Percentiles rank a stretch among this genome's conserved stretches.
Evolutionary conservation across 176 grass and related monocot genomes (phyloP).

Genomic region (Elymus sibiricus): DNA sequence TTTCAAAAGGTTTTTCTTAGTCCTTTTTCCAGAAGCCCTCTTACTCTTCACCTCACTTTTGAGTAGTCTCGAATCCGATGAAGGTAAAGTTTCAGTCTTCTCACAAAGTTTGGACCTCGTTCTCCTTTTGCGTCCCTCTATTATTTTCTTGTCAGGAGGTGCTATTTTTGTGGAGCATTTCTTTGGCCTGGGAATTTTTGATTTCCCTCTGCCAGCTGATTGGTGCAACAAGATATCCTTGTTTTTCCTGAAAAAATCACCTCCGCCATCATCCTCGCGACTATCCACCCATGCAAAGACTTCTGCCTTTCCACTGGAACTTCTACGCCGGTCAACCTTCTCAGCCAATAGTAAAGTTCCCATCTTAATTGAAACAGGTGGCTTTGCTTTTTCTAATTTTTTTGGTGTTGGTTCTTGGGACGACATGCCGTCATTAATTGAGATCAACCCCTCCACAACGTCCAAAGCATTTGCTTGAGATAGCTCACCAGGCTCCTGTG

Average conservation of each 20-base stretch:
- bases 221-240: slow-evolving; percentile 52
- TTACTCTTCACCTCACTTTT: slow-evolving; percentile 41
- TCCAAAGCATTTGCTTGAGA: slow-evolving; percentile 84
- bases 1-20: slow-evolving; percentile 61
- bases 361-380: slow-evolving; percentile 42
- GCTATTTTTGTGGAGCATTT: slow-evolving; percentile 15
- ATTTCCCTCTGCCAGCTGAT: slow-evolving; percentile 19
- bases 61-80: slow-evolving; percentile 46
- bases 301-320: slow-evolving; percentile 33
- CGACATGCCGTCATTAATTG: slow-evolving; percentile 40
- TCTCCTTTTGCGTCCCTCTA: not conserved
- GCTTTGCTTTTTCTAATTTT: slow-evolving; percentile 35
- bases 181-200: slow-evolving; percentile 31
- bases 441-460: slow-evolving; percentile 73
- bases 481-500: slow-evolving; percentile 68
- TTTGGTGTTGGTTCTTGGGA: slow-evolving; percentile 51
- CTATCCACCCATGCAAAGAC: slow-evolving; percentile 67
- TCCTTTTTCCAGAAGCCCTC: slow-evolving; percentile 35
- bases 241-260: slow-evolving; percentile 70
- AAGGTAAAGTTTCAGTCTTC: slow-evolving; percentile 35
- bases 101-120: not conserved
- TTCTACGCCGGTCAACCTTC: slow-evolving; percentile 32
- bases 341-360: slow-evolving; percentile 59
- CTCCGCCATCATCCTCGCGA: slow-evolving; percentile 63
- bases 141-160: not conserved